Percentiles rank a stretch among this genome's conserved stretches.
phyloP scores from a whole-genome alignment of 257 asterid genomes.

The Echites panduratus region DNA sequence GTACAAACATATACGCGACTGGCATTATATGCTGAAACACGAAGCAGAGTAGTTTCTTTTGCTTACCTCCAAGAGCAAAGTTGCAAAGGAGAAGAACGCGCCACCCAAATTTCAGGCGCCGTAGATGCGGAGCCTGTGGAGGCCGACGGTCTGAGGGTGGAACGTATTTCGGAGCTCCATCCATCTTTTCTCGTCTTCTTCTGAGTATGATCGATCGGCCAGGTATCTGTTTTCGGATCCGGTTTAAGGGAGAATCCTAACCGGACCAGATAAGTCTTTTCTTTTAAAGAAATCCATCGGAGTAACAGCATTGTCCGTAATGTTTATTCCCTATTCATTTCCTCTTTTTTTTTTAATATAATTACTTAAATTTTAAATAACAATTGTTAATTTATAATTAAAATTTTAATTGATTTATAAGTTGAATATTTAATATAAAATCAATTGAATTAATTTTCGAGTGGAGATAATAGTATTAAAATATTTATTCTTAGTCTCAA shows the following conservation, averaged over 20 bases:
- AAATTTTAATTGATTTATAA: too few relatives aligned
- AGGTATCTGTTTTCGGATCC: neutral
- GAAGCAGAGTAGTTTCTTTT: neutral
- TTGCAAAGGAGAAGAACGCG: slow-evolving; percentile 56
- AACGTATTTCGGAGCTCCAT: slow-evolving; percentile 4
- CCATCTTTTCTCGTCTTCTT: neutral
- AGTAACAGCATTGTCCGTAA: too few relatives aligned
- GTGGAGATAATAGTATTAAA: too few relatives aligned
- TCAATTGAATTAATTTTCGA: too few relatives aligned
- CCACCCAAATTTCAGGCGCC: slow-evolving; percentile 49
- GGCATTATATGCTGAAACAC: neutral
- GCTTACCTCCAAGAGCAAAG: slow-evolving; percentile 61
- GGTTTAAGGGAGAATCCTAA: neutral
- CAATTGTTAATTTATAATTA: too few relatives aligned
- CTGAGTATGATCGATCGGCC: neutral
- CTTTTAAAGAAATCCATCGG: too few relatives aligned
- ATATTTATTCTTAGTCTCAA: too few relatives aligned
- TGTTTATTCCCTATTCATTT: too few relatives aligned
- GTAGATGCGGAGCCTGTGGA: slow-evolving; percentile 2
- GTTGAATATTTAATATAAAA: too few relatives aligned
- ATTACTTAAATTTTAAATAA: too few relatives aligned
- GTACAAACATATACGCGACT: neutral
- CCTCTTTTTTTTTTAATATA: too few relatives aligned
- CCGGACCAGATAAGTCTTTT: neutral
- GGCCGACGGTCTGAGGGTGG: slow-evolving; percentile 7